phyloP scores from a whole-genome alignment of 139 green algal species.

The Haematococcus lacustris region DNA sequence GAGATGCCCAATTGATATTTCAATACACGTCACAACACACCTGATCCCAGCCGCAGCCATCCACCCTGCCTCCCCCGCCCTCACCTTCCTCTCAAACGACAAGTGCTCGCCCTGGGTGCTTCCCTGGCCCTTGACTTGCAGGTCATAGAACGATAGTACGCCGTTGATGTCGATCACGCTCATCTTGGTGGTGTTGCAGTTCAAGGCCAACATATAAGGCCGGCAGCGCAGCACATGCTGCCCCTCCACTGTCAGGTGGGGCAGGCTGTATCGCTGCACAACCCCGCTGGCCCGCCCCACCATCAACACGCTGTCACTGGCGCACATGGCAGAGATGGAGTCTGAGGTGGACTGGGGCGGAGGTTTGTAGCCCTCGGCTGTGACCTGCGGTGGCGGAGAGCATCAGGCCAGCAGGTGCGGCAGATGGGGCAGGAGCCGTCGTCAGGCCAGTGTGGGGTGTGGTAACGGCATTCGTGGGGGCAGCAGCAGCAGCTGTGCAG shows the following conservation, averaged over 20 bases:
- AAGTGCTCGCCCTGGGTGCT: constrained; percentile 45
- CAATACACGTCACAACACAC: too few relatives aligned
- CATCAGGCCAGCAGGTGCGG: too few relatives aligned
- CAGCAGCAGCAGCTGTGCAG: too few relatives aligned
- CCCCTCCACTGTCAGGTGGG: constrained; percentile 38
- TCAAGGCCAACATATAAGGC: constrained; percentile 50
- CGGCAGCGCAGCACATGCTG: constrained; percentile 42
- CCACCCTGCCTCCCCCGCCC: too few relatives aligned
- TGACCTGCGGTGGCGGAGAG: constrained; percentile 1
- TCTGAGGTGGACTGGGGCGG: constrained; percentile 30
- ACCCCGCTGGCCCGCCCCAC: constrained; percentile 52
- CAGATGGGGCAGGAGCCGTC: too few relatives aligned
- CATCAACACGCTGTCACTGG: constrained; percentile 44
- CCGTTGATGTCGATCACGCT: constrained; percentile 69
- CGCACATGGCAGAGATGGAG: constrained; percentile 52
- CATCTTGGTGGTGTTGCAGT: constrained; percentile 64
- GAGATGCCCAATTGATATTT: too few relatives aligned
- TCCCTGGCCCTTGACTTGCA: constrained; percentile 22
- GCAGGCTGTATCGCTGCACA: constrained; percentile 53
- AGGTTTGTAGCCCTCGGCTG: neutral
- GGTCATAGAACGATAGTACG: constrained; percentile 62
- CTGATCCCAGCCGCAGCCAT: too few relatives aligned
- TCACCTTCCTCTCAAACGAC: constrained; percentile 49
- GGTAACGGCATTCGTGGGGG: too few relatives aligned
- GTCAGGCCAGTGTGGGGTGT: too few relatives aligned